phyloP scores from a whole-genome alignment of 1,139 yeast species.

The Spathaspora jeffriesii region DNA sequence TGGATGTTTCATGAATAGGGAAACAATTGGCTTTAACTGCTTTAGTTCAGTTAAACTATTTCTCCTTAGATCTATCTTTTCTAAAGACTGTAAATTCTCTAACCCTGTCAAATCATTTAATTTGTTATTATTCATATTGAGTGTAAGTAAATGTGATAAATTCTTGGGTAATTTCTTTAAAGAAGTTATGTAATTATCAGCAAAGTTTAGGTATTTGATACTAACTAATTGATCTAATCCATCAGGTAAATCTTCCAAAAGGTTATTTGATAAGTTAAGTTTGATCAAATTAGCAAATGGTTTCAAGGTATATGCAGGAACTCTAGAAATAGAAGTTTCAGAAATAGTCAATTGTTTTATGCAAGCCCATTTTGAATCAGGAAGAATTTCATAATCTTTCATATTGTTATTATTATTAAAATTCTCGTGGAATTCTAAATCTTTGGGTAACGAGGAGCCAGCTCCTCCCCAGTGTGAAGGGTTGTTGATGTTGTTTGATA shows the following conservation, averaged over 20 bases:
- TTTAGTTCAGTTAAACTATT: slow-evolving; percentile 39
- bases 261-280: slow-evolving; percentile 57
- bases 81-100: slow-evolving; percentile 45
- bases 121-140: slow-evolving; percentile 58
- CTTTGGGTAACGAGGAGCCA: slow-evolving; percentile 29
- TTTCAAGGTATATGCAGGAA: slow-evolving; percentile 47
- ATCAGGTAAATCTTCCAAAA: slow-evolving; percentile 49
- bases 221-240: slow-evolving; percentile 51
- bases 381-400: slow-evolving; percentile 24
- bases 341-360: slow-evolving; percentile 58
- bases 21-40: slow-evolving; percentile 36
- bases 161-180: slow-evolving; percentile 40
- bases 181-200: slow-evolving; percentile 51
- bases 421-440: slow-evolving; percentile 15
- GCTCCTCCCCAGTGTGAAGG: slow-evolving; percentile 16
- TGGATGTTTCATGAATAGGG: slow-evolving; percentile 33
- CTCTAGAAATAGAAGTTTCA: slow-evolving; percentile 51
- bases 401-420: neutral
- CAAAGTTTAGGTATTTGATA: slow-evolving; percentile 55
- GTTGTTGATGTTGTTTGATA: neutral
- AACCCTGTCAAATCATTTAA: slow-evolving; percentile 47
- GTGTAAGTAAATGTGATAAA: slow-evolving; percentile 44
- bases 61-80: slow-evolving; percentile 59
- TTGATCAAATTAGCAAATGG: slow-evolving; percentile 54
- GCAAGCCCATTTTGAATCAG: slow-evolving; percentile 51